A percentile compares a stretch with the other conserved stretches of the same genome.
These are phyloP conservation scores for Eimeria necatrix DNA, from an alignment of 169 alveolate species.

Conservation along the genomic window DNA sequence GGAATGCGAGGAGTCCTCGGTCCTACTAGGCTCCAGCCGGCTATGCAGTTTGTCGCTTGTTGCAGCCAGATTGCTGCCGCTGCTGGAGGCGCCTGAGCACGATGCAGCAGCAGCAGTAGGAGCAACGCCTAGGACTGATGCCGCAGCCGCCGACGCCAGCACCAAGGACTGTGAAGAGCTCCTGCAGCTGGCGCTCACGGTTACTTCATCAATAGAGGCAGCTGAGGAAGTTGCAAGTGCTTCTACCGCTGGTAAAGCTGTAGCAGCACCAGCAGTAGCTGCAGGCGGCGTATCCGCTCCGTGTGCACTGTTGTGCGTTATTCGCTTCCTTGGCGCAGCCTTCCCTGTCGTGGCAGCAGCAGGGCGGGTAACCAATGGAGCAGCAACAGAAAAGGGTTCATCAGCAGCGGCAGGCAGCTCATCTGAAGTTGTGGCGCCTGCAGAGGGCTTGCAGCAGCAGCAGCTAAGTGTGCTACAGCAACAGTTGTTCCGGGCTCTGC, in stretches of 20 bases:
- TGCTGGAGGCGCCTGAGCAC: slow-evolving; percentile 1
- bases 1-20: not conserved
- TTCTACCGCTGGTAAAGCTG: not conserved
- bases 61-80: slow-evolving; percentile 54
- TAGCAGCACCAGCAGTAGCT: not conserved
- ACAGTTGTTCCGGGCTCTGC: slow-evolving; percentile 57
- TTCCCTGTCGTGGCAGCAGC: slow-evolving; percentile 46
- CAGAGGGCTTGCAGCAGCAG: slow-evolving; percentile 28
- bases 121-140: not conserved
- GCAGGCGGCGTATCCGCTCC: not conserved
- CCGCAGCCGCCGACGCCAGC: not conserved
- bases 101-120: not conserved
- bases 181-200: slow-evolving; percentile 33
- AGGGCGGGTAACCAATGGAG: not conserved
- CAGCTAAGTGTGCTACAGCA: slow-evolving; percentile 23
- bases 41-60: slow-evolving; percentile 58
- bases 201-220: slow-evolving; percentile 41
- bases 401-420: not conserved
- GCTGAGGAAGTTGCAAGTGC: slow-evolving; percentile 17
- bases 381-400: not conserved
- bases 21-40: slow-evolving; percentile 10
- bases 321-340: slow-evolving; percentile 38
- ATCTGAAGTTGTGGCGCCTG: not conserved
- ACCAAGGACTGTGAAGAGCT: slow-evolving; percentile 10
- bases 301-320: slow-evolving; percentile 58